Base-by-base conservation (phyloP, 1,139 yeast species). In the Pichia sp. region DNA sequence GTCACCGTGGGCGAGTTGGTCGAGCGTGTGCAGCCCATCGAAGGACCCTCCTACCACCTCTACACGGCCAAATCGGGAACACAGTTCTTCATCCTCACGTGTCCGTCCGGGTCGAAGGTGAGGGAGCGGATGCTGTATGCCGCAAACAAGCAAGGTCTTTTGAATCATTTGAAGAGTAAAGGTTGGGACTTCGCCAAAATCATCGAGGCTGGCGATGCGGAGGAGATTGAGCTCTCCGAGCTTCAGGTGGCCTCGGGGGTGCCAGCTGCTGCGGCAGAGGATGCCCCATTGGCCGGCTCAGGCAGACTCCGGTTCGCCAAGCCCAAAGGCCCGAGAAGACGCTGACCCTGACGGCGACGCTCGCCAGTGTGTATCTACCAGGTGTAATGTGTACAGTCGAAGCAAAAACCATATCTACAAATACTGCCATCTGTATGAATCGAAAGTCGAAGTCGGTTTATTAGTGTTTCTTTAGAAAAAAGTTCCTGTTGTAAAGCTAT, bases 71-170 rank as follows among this genome's bases (percentile, higher is more conserved):
- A 39, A 7, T 61, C 62, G 1, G 61, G 61, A 4, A 62, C 68
- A 39, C 63, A 65, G 47, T 79, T 78, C 34, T 89, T 93, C 66
- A 80, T 91, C 40, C 89, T 89, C 65, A 78, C 93, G 6, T 91
- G 97, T 67, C 98, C 99, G 3, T 82, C 95, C 0, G 90, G 93
- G 1, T 86, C 96, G 26, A 84, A 84, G 66, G 95, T 93, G 46
- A 87, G 85, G 67, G 95, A 90, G 52, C 79, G 98, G 60, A 93
- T 93, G 98, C 69, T 91, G 46, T 90, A 89, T 64, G 98, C 98
- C 1, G 79, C 96, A 2, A 85, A 84, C 57, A 85, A 90, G 62
- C 80, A 78, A 55, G 87, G 89, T 3, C 78, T 88, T 53, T 69
- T 84, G 37, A 74, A 73, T 47, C 75, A 77, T 53, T 74, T 88